Evolutionary conservation across 2,329 filamentous ascomycete species (phyloP).

Genomic region (Claviceps pazoutovae): DNA sequence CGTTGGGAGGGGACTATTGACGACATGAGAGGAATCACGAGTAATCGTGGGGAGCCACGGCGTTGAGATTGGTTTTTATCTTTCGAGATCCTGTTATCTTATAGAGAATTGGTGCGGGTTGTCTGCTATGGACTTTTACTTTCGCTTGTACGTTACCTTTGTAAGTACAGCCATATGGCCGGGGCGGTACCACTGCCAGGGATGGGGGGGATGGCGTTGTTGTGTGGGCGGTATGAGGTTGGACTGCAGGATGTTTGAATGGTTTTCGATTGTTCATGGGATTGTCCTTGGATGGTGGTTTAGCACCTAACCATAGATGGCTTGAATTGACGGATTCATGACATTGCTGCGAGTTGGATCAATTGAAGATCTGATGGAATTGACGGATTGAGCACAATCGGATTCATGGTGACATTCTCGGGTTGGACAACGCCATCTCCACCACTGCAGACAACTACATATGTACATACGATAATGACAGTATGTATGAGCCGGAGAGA

Average conservation of each 20-base stretch:
- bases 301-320: neutral
- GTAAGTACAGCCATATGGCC: neutral
- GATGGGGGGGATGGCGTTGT: too few relatives aligned
- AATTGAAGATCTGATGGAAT: neutral
- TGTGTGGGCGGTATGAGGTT: neutral
- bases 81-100: neutral
- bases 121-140: neutral
- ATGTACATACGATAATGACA: neutral
- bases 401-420: too few relatives aligned
- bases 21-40: slow-evolving; percentile 3
- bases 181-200: neutral
- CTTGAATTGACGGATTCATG: neutral
- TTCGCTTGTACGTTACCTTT: neutral
- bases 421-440: too few relatives aligned
- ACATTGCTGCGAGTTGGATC: too few relatives aligned
- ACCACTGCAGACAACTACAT: too few relatives aligned
- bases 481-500: neutral
- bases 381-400: neutral
- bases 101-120: neutral
- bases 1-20: neutral
- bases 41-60: slow-evolving; percentile 4
- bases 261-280: neutral
- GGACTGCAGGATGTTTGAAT: neutral
- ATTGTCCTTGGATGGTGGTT: neutral
- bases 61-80: neutral